These are phyloP conservation scores for Umbelopsis sp. DNA, from an alignment of 192 early-diverging fungal genomes.

Conservation along the genomic window DNA sequence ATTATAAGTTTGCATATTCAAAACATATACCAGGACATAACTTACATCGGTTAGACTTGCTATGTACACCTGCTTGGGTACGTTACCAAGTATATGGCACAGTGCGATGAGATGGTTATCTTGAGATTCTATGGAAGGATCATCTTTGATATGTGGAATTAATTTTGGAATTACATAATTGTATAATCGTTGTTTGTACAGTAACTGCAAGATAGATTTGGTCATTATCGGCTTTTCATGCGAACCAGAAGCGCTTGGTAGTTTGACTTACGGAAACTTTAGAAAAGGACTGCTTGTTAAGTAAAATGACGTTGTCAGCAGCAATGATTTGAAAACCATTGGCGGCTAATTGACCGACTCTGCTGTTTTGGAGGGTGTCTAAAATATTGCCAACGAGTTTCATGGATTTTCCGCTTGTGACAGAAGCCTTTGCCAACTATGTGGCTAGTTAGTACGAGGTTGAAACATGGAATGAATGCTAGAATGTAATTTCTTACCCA, in stretches of 20 bases:
- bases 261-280: slow-evolving; percentile 44
- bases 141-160: slow-evolving; percentile 27
- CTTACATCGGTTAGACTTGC: slow-evolving; percentile 66
- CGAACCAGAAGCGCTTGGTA: background rate
- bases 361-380: slow-evolving; percentile 45
- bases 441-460: background rate
- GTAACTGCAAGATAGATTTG: slow-evolving; percentile 47
- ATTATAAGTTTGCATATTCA: slow-evolving; percentile 40
- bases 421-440: slow-evolving; percentile 68
- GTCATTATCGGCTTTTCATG: background rate
- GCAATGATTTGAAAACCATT: slow-evolving; percentile 71
- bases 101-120: slow-evolving; percentile 77
- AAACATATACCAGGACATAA: too few species aligned
- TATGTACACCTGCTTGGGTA: slow-evolving; percentile 79
- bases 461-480: background rate
- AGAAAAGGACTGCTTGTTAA: slow-evolving; percentile 74
- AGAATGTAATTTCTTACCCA: slow-evolving; percentile 23
- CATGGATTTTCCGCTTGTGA: slow-evolving; percentile 42
- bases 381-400: slow-evolving; percentile 23
- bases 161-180: slow-evolving; percentile 69
- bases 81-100: slow-evolving; percentile 74
- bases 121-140: slow-evolving; percentile 48
- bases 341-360: slow-evolving; percentile 58
- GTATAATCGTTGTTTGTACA: slow-evolving; percentile 88
- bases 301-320: slow-evolving; percentile 67